These are phyloP conservation scores for Fusarium graminum DNA, from an alignment of 2,329 filamentous ascomycete species.

Conservation along the genomic window DNA sequence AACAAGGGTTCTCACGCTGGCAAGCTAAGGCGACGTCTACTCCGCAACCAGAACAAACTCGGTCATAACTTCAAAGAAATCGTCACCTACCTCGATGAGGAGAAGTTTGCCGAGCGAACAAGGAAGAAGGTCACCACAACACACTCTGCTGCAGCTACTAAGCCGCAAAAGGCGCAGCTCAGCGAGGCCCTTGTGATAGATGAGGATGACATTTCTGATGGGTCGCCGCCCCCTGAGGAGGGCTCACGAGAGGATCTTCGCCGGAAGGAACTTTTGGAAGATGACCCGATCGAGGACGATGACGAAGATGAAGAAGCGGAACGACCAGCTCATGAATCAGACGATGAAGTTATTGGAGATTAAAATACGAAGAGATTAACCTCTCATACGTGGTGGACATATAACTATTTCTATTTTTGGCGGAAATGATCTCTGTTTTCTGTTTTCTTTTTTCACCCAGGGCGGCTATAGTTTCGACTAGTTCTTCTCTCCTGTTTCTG, in stretches of 20 bases:
- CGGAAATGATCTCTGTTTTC: slow-evolving; percentile 28
- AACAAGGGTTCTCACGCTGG: slow-evolving; percentile 69
- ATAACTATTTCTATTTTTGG: slow-evolving; percentile 31
- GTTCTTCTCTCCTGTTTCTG: slow-evolving; percentile 27
- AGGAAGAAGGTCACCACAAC: slow-evolving; percentile 55
- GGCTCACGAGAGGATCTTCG: slow-evolving; percentile 70
- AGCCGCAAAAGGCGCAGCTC: slow-evolving; percentile 53
- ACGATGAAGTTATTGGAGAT: slow-evolving; percentile 62
- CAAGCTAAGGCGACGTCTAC: slow-evolving; percentile 77
- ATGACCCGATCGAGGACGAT: slow-evolving; percentile 59
- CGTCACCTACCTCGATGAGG: slow-evolving; percentile 81
- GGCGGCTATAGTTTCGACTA: slow-evolving; percentile 14
- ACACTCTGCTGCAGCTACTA: slow-evolving; percentile 40
- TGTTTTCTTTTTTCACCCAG: slow-evolving; percentile 16
- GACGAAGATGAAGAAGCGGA: slow-evolving; percentile 51
- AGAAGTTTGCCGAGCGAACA: slow-evolving; percentile 64
- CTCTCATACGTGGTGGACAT: slow-evolving; percentile 25
- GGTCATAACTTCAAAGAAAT: slow-evolving; percentile 90
- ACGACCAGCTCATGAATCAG: slow-evolving; percentile 54
- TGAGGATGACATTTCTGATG: slow-evolving; percentile 60
- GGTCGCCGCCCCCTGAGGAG: slow-evolving; percentile 67
- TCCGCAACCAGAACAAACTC: slow-evolving; percentile 83
- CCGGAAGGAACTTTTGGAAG: slow-evolving; percentile 67
- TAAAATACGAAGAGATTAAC: slow-evolving; percentile 46
- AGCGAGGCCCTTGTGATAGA: slow-evolving; percentile 62